Evolutionary conservation across 2,329 filamentous ascomycete species (phyloP).

Genomic region (Fusarium secorum): DNA sequence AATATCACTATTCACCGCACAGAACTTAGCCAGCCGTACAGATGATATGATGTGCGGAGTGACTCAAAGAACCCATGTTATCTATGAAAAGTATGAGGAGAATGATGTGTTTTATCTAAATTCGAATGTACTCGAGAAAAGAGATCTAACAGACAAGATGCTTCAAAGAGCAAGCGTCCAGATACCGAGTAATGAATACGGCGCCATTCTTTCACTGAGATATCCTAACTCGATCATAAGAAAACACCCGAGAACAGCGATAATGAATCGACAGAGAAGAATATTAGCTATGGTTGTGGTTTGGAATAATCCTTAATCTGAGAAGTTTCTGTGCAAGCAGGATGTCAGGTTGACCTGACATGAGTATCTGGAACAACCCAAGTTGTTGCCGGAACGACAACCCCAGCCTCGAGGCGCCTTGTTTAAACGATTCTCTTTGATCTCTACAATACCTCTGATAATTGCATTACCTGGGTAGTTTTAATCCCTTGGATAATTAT

Average conservation of each 20-base stretch:
- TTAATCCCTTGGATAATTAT: fast-evolving
- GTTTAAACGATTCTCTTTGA: fast-evolving
- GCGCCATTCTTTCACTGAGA: too few relatives aligned
- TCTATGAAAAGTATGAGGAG: fast-evolving
- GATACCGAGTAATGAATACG: neutral
- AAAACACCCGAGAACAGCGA: neutral
- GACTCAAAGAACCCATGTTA: neutral
- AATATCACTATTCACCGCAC: too few relatives aligned
- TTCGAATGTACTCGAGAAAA: neutral
- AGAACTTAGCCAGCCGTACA: too few relatives aligned
- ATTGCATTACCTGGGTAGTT: neutral
- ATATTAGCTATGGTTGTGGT: neutral
- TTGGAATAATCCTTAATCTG: too few relatives aligned
- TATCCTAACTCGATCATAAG: fast-evolving
- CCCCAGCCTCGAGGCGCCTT: fast-evolving
- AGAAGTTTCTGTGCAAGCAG: too few relatives aligned
- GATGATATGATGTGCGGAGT: fast-evolving
- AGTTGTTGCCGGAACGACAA: neutral
- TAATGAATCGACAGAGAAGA: fast-evolving
- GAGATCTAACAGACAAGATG: fast-evolving
- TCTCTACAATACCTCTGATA: fast-evolving
- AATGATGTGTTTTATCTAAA: too few relatives aligned
- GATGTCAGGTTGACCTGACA: neutral
- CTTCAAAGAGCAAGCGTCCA: neutral
- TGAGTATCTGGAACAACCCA: neutral